These are phyloP conservation scores for Diaporthe citri DNA, from an alignment of 2,329 filamentous ascomycete species.

Conservation along the genomic window DNA sequence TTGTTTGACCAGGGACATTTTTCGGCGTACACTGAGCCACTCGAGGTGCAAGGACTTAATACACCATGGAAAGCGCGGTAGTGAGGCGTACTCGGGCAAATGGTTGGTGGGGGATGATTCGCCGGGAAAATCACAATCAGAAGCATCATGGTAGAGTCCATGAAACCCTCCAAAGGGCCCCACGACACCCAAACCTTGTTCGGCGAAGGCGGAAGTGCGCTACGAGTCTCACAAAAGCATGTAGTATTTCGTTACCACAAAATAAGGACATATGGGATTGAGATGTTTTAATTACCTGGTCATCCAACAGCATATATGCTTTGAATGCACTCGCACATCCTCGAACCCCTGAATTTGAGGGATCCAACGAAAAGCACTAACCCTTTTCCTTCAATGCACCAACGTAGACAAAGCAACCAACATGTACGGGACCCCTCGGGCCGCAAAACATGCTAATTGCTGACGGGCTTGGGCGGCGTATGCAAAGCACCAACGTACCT, in stretches of 20 bases:
- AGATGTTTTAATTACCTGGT: not conserved
- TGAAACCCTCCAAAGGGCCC: not conserved
- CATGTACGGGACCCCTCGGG: not conserved
- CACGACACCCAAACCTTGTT: not conserved
- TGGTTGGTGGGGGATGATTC: not conserved
- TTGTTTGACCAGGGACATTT: not conserved
- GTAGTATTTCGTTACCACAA: not conserved
- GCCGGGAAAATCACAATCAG: not conserved
- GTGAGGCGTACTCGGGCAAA: not conserved
- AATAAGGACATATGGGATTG: not conserved
- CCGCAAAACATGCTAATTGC: not conserved
- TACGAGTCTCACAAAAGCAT: not conserved
- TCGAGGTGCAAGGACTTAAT: not conserved
- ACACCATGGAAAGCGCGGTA: not conserved
- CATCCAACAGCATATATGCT: too few relatives aligned
- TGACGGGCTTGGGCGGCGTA: not conserved
- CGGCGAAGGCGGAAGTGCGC: not conserved
- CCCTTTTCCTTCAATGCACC: not conserved
- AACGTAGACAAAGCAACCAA: not conserved
- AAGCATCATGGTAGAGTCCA: not conserved
- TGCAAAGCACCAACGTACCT: not conserved
- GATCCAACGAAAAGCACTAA: not conserved
- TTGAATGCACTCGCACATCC: too few relatives aligned
- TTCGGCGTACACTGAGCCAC: not conserved
- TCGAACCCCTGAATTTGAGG: not conserved